A percentile compares a stretch with the other conserved stretches of the same genome.
These are phyloP conservation scores for Ganoderma sinense DNA, from an alignment of 1,284 basidiomycete species.

Conservation along the genomic window DNA sequence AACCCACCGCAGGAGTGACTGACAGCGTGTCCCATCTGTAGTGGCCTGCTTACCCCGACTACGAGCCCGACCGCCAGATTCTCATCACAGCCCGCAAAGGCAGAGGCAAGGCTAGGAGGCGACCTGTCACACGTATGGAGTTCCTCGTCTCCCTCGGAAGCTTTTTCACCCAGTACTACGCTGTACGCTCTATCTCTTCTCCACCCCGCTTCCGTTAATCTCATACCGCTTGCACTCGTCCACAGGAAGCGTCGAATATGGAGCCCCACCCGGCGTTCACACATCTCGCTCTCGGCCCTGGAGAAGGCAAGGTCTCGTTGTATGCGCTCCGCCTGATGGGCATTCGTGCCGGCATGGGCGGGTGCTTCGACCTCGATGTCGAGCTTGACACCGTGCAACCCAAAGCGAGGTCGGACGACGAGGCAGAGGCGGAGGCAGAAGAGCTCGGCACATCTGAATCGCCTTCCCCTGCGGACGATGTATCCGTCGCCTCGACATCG, in stretches of 20 bases:
- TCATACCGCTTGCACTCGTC: background rate
- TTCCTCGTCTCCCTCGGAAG: constrained; percentile 19
- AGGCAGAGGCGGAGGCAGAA: background rate
- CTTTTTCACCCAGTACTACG: constrained; percentile 23
- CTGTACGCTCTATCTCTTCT: constrained; percentile 2
- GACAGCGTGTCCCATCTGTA: background rate
- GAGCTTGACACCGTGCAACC: constrained; percentile 18
- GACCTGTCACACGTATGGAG: constrained; percentile 20
- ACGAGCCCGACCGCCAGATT: constrained; percentile 17
- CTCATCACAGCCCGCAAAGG: constrained; percentile 12
- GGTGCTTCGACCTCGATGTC: constrained; percentile 21
- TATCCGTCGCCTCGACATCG: background rate
- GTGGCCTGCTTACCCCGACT: constrained; percentile 30
- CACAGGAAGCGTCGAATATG: constrained; percentile 23
- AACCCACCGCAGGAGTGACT: background rate
- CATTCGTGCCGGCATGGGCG: constrained; percentile 18
- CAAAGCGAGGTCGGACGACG: background rate
- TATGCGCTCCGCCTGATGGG: constrained; percentile 23
- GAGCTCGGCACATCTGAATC: background rate
- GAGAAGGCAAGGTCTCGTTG: constrained; percentile 21
- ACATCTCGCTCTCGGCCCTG: constrained; percentile 24
- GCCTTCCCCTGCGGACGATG: background rate
- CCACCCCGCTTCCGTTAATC: background rate
- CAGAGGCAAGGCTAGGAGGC: constrained; percentile 5
- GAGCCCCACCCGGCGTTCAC: constrained; percentile 19